Base-by-base conservation (phyloP, 2,329 filamentous ascomycete species). In the Aureobasidium sp. region DNA sequence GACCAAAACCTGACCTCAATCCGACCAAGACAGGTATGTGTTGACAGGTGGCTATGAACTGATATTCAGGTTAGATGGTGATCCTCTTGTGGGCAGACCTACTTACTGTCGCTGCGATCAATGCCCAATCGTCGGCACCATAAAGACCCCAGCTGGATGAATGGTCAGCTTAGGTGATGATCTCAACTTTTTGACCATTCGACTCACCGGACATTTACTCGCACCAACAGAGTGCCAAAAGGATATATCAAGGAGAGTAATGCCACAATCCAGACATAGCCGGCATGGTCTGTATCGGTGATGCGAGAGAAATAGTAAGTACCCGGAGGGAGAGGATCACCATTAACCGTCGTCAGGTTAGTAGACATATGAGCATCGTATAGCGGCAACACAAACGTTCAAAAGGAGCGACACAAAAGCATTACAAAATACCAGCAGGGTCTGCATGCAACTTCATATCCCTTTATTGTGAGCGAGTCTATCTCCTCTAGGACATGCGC, bases 231-330 rank as follows among this genome's bases (percentile, higher is more conserved):
- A 6, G 45, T 40, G 27, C 53, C 45, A 22, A 55, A 35, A 6
- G 35, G 38, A 29, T 50, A 50, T 16, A 49, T 50, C 38, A 55
- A 27, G 11, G 45, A 49, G n/a, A 55, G 45, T 12, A 50, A 29
- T 10, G 37, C 53, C 25, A 41, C 40, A 19, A 55, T 49, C 44
- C 38, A 49, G 12, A 55, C 25, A 41, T 42, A 50, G 16, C 53
- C 53, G 38, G 53, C 45, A 35, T 47, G 53, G 24, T 55, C 47
- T 38, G 45, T 55, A 16, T 55, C 53, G 12, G 27, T 55, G 29
- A 55, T 41, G 11, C 40, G 44, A 16, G 53, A 51, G n/a, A 55
- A 42, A 30, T 55, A 55, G 14, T 37, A 45, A 40, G 39, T 48
- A 7, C 53, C 53, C 6, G 48, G 48, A 11, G 48, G 48, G 7